Conservation (phyloP, 2,329 filamentous ascomycete genomes). For the Pestalotiopsis sp. region DNA sequence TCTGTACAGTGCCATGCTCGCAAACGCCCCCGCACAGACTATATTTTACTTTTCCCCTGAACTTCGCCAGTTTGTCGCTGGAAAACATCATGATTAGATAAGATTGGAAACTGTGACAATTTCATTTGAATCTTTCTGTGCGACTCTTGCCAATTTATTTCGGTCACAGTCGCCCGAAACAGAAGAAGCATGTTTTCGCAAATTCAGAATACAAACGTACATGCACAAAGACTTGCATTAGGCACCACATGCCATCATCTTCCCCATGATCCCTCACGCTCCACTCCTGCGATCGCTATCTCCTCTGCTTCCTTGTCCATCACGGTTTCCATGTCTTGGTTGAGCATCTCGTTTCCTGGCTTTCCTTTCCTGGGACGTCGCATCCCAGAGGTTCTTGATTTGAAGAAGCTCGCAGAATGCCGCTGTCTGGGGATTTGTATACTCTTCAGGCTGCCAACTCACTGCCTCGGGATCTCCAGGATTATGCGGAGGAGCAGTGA, state of each 20-base stretch:
- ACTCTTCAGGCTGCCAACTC: conserved; percentile 69
- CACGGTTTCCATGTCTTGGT: conserved; percentile 13
- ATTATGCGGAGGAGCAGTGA: conserved; percentile 74
- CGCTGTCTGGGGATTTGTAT: conserved; percentile 82
- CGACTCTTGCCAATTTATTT: too few relatives aligned
- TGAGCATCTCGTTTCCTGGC: conserved; percentile 51
- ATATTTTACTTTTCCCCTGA: too few relatives aligned
- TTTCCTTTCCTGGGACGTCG: conserved; percentile 68
- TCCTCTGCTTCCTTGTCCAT: conserved; percentile 23
- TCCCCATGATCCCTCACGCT: conserved; percentile 26
- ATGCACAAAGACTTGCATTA: too few relatives aligned
- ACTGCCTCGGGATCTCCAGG: conserved; percentile 57
- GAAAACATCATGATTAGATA: too few relatives aligned
- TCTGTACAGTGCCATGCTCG: neutral
- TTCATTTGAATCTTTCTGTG: too few relatives aligned
- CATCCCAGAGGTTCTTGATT: conserved; percentile 75
- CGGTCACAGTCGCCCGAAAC: too few relatives aligned
- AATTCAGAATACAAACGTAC: too few relatives aligned
- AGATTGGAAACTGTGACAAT: too few relatives aligned
- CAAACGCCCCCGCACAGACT: too few relatives aligned
- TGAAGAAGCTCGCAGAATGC: conserved; percentile 77
- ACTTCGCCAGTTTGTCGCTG: too few relatives aligned
- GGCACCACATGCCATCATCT: conserved; percentile 12
- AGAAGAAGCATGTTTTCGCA: too few relatives aligned
- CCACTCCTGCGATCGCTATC: conserved; percentile 32